Percentiles rank a stretch among this genome's conserved stretches.
These are phyloP conservation scores for Metschnikowia gelsemii DNA, from an alignment of 805 yeast species.

Conservation along the genomic window DNA sequence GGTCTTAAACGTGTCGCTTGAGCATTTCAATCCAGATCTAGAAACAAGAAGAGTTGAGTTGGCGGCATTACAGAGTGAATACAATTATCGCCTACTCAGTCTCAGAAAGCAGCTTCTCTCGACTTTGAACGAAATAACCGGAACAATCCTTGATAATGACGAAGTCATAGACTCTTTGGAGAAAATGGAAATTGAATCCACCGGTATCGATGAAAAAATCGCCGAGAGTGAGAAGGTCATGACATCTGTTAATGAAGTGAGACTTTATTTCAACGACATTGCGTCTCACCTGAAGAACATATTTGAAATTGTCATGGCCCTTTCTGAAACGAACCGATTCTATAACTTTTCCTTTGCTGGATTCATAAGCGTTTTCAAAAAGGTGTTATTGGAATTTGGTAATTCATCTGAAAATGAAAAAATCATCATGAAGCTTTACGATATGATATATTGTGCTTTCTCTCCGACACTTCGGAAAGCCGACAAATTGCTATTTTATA, in stretches of 20 bases:
- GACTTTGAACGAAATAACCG: conserved; percentile 55
- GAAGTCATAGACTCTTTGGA: conserved; percentile 60
- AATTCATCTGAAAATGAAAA: conserved; percentile 16
- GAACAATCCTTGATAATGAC: conserved; percentile 68
- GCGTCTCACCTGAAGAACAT: conserved; percentile 56
- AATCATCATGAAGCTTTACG: conserved; percentile 42
- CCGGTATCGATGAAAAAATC: conserved; percentile 51
- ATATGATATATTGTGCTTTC: conserved; percentile 44
- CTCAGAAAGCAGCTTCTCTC: conserved; percentile 61
- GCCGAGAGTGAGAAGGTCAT: conserved; percentile 55
- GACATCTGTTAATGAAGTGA: conserved; percentile 48
- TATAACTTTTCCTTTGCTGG: conserved; percentile 58
- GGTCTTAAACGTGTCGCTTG: conserved; percentile 56
- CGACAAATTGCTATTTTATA: conserved; percentile 48
- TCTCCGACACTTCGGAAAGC: conserved; percentile 46
- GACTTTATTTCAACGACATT: conserved; percentile 49
- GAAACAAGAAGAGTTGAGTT: conserved; percentile 57
- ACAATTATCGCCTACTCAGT: conserved; percentile 48
- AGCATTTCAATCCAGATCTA: conserved; percentile 61
- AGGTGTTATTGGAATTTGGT: conserved; percentile 19
- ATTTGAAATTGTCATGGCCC: conserved; percentile 44
- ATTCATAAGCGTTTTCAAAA: conserved; percentile 23
- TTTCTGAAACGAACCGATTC: conserved; percentile 43
- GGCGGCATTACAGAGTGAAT: conserved; percentile 56
- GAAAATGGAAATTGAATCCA: conserved; percentile 60